phyloP scores from a whole-genome alignment of 257 asterid species.

The Solanum sparsipilum region DNA sequence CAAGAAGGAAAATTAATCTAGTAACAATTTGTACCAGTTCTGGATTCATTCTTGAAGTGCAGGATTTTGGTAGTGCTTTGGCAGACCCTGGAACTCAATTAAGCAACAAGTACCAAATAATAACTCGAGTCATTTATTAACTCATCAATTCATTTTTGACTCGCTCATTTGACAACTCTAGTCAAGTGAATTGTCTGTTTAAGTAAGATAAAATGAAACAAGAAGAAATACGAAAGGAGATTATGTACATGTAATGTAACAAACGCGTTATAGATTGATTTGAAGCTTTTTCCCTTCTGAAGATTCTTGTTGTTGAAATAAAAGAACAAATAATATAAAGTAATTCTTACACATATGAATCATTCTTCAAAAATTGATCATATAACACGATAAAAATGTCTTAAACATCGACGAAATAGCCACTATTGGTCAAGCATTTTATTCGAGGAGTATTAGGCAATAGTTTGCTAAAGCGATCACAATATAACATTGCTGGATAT shows the following conservation, averaged over 20 bases:
- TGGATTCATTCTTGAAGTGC: neutral
- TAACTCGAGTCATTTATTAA: neutral
- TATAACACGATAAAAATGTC: too few species aligned
- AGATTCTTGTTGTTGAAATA: neutral
- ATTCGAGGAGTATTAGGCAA: neutral
- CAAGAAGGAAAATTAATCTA: neutral
- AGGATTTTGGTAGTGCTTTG: neutral
- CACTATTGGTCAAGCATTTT: too few species aligned
- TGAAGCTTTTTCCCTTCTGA: neutral
- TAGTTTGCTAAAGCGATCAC: neutral
- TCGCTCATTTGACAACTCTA: neutral
- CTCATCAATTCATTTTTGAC: neutral
- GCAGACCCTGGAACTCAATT: neutral
- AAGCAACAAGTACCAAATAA: too few species aligned
- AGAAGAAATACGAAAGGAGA: neutral
- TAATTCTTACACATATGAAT: neutral
- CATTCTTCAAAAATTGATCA: too few species aligned
- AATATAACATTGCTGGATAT: neutral
- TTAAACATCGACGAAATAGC: too few species aligned
- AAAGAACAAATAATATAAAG: neutral
- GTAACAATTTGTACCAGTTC: neutral
- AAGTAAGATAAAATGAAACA: neutral
- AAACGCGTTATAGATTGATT: neutral
- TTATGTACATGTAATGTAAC: neutral
- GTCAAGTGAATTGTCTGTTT: neutral